Conservation (phyloP, 1,284 basidiomycete species). For the Apiotrichum gracile region DNA sequence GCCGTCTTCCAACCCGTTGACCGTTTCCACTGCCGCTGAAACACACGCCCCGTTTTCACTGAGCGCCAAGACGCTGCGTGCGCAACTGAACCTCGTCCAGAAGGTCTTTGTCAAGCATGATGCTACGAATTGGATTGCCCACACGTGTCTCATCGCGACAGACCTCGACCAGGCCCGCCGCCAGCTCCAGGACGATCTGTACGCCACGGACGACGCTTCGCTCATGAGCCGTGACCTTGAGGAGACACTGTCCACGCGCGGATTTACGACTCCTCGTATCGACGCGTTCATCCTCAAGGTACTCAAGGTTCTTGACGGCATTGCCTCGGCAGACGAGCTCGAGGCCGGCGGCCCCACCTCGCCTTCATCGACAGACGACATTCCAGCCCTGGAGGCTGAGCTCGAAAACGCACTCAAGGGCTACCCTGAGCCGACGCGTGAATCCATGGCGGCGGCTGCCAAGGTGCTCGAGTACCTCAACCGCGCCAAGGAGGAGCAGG, state of each 20-base stretch:
- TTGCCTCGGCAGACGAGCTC: slow-evolving; percentile 36
- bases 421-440: slow-evolving; percentile 35
- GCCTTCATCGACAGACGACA: neutral
- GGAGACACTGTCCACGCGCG: slow-evolving; percentile 19
- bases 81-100: slow-evolving; percentile 30
- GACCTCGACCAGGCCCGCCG: slow-evolving; percentile 37
- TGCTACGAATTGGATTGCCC: slow-evolving; percentile 39
- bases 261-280: slow-evolving; percentile 27
- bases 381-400: slow-evolving; percentile 19
- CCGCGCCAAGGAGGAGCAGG: slow-evolving; percentile 35
- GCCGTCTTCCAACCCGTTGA: slow-evolving; percentile 15
- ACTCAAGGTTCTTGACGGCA: slow-evolving; percentile 42
- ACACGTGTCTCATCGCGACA: slow-evolving; percentile 41
- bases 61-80: slow-evolving; percentile 28
- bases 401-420: slow-evolving; percentile 19
- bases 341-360: slow-evolving; percentile 8
- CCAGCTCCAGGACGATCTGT: slow-evolving; percentile 35
- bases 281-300: slow-evolving; percentile 41
- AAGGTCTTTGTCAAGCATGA: slow-evolving; percentile 36
- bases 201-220: slow-evolving; percentile 37
- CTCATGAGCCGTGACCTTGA: slow-evolving; percentile 32
- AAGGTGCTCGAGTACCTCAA: slow-evolving; percentile 38
- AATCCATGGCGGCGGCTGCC: slow-evolving; percentile 29
- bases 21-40: slow-evolving; percentile 27
- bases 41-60: slow-evolving; percentile 33